Base-by-base conservation (phyloP, 192 early-diverging fungal genomes). In the Coemansia sp. region DNA sequence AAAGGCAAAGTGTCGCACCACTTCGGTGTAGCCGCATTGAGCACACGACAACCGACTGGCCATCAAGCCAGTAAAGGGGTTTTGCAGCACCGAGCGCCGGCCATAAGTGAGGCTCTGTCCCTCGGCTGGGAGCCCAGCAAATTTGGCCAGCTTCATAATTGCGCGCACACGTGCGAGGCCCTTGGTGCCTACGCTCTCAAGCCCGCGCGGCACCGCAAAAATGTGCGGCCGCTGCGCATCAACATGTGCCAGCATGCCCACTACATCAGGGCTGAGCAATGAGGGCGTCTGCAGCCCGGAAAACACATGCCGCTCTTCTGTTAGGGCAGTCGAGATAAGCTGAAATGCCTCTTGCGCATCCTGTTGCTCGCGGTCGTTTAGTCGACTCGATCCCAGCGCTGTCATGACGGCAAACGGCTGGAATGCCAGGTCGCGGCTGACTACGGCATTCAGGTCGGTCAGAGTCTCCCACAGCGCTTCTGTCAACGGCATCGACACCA, bases 281-380 rank as follows among this genome's bases (percentile, higher is more conserved):
- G 79, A 82, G 14, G 79, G 79, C 9, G 62, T 68, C 58, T 74
- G 72, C 61, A 74, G 43, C 9, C 46, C 48, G 9, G 71, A 34
- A 62, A 83, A 69, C 38, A 69, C 35, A 3, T 66, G 75, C 0
- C 67, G 68, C 63, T 96, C 92, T 13, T 85, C 80, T 16, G 87
- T 86, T 9, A 94, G 65, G 21, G 86, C 85, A 35, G 86, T 86
- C 3, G 91, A 91, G 1, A 96, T 85, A 0, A 93, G 79, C 66
- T 93, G 89, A 56, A 94, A 89, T 9, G 93, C 84, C 71, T 96
- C 94, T 73, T 96, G 93, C 9, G 94, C 94, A 65, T 96, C 94
- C 83, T 95, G 87, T 59, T 92, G 90, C 66, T 89, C 89, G 55
- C 85, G 85, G 58, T 88, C 88, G 53, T 88, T 84, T 34, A 92